Evolutionary conservation across 345 rosid genomes (phyloP).

Genomic region (Salix koriyanagi): DNA sequence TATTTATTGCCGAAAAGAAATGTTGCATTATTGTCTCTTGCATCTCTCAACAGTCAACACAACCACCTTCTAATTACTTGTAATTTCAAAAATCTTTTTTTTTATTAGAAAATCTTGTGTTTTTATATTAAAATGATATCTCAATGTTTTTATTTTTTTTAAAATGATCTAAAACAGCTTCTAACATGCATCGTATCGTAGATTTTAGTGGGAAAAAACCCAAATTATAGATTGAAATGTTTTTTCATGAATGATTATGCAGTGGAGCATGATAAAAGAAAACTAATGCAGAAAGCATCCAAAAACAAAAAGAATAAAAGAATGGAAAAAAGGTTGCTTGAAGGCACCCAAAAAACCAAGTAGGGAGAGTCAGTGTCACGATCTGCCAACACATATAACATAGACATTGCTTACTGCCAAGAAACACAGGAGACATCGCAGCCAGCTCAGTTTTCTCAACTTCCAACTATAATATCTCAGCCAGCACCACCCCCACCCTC

Average conservation of each 20-base stretch:
- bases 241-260: too few relatives aligned
- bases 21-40: not conserved
- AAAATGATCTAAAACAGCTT: too few relatives aligned
- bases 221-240: too few relatives aligned
- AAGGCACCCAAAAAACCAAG: not conserved
- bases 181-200: too few relatives aligned
- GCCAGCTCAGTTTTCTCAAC: conserved; percentile 17
- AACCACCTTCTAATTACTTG: too few relatives aligned
- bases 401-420: not conserved
- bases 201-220: too few relatives aligned
- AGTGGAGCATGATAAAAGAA: not conserved
- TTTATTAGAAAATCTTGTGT: too few relatives aligned
- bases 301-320: not conserved
- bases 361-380: not conserved
- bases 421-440: conserved; percentile 14
- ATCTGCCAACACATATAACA: conserved; percentile 29
- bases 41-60: not conserved
- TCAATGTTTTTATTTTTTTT: too few relatives aligned
- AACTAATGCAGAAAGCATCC: not conserved
- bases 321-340: not conserved
- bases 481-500: conserved; percentile 1
- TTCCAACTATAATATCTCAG: conserved; percentile 29
- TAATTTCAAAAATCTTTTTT: too few relatives aligned
- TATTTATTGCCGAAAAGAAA: not conserved
- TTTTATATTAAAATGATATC: too few relatives aligned